Percentiles rank a stretch among this genome's conserved stretches.
phyloP scores from a whole-genome alignment of 23 red algal genomes.

The Gracilaria vermiculophylla region DNA sequence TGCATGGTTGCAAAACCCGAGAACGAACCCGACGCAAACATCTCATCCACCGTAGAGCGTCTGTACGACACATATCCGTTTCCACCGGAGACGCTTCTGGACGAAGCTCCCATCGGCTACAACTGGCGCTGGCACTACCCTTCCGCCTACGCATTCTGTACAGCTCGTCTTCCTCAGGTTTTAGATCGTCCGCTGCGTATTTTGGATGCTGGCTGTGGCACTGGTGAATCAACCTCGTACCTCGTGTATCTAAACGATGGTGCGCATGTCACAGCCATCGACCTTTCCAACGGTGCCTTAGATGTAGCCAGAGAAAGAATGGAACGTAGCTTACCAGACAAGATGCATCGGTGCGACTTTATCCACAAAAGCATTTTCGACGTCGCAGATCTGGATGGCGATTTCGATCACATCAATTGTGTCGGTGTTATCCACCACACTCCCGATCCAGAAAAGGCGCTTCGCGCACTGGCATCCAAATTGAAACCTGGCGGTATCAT shows the following conservation, averaged over 20 bases:
- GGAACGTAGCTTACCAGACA: constrained; percentile 52
- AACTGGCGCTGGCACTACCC: constrained; percentile 99
- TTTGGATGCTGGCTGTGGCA: constrained; percentile 97
- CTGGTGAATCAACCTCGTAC: constrained; percentile 91
- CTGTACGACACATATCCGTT: constrained; percentile 96
- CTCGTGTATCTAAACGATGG: constrained; percentile 91
- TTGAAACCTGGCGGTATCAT: constrained; percentile 87
- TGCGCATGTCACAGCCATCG: constrained; percentile 83
- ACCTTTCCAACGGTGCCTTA: constrained; percentile 85
- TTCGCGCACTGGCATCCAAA: constrained; percentile 78
- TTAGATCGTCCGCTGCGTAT: constrained; percentile 60
- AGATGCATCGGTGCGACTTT: constrained; percentile 51
- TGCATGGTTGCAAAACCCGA: constrained; percentile 68
- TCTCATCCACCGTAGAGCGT: constrained; percentile 72
- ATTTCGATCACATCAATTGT: constrained; percentile 96
- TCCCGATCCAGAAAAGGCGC: constrained; percentile 79
- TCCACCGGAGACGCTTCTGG: constrained; percentile 90
- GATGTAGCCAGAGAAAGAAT: constrained; percentile 78
- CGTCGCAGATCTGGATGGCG: constrained; percentile 76
- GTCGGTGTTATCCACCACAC: constrained; percentile 99
- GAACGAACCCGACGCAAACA: constrained; percentile 68
- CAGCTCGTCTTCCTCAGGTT: constrained; percentile 52
- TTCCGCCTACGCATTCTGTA: constrained; percentile 92
- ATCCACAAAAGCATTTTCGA: constrained; percentile 79
- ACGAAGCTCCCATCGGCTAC: constrained; percentile 92